Conservation (phyloP, 2,329 filamentous ascomycete species). For the Fusarium musae region DNA sequence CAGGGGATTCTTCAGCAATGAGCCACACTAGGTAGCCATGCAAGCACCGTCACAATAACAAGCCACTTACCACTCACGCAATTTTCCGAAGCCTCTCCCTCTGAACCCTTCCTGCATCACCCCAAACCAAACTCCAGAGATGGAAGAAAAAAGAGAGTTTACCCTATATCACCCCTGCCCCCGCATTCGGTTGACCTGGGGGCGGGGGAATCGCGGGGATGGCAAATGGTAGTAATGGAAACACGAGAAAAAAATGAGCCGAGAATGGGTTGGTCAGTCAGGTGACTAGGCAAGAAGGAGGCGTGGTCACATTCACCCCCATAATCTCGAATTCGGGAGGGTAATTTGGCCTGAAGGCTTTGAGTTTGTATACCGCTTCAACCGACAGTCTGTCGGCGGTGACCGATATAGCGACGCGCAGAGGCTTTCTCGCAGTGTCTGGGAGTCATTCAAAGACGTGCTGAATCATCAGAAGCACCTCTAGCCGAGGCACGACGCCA, state of each 20-base stretch:
- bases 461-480: not conserved
- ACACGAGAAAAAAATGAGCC: conserved; percentile 17
- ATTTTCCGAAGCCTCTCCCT: not conserved
- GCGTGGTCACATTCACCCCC: conserved; percentile 30
- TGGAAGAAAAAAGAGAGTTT: not conserved
- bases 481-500: conserved; percentile 15
- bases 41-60: not conserved
- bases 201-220: conserved; percentile 38
- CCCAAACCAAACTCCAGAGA: not conserved
- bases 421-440: not conserved
- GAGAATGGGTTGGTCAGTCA: conserved; percentile 32
- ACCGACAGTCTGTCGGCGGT: not conserved
- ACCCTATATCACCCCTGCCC: conserved; percentile 20
- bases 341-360: not conserved
- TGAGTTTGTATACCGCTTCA: conserved; percentile 12
- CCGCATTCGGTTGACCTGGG: conserved; percentile 24
- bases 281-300: conserved; percentile 30
- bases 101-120: not conserved
- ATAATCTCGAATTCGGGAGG: conserved; percentile 34
- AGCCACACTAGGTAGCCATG: not conserved
- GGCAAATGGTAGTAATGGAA: not conserved
- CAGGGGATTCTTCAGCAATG: not conserved
- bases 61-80: not conserved
- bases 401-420: not conserved
- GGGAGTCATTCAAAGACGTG: not conserved